These are phyloP conservation scores for Phytophthora multivora DNA, from an alignment of 352 stramenopile species.

Conservation along the genomic window DNA sequence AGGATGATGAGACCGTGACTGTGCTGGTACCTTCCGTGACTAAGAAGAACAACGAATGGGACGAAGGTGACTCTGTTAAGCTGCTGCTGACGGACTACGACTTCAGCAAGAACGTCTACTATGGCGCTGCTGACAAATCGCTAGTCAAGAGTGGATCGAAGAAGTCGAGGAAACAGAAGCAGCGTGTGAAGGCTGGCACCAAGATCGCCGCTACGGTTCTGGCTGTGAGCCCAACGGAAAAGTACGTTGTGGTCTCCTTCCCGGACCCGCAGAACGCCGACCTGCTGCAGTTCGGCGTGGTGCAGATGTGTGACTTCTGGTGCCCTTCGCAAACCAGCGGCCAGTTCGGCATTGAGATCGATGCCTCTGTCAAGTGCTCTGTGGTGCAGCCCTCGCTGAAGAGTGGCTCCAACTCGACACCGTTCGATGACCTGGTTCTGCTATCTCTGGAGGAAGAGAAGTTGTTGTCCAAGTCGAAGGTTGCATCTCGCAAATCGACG, in stretches of 20 bases:
- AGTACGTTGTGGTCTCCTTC: conserved; percentile 76
- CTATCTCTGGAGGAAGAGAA: conserved; percentile 63
- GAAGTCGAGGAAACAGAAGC: conserved; percentile 77
- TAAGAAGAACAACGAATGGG: conserved; percentile 41
- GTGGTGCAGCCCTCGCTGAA: conserved; percentile 54
- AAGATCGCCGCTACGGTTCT: conserved; percentile 62
- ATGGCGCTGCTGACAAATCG: conserved; percentile 44
- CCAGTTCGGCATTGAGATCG: conserved; percentile 62
- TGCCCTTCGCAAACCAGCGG: conserved; percentile 63
- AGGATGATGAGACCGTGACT: conserved; percentile 62
- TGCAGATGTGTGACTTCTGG: conserved; percentile 82
- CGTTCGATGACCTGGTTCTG: conserved; percentile 79
- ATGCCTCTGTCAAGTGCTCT: conserved; percentile 39
- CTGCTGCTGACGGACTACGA: conserved; percentile 86
- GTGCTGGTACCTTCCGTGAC: conserved; percentile 67
- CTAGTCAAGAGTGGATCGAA: conserved; percentile 69
- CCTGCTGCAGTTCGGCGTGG: conserved; percentile 53
- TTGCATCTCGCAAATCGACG: conserved; percentile 31
- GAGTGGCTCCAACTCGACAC: conserved; percentile 50
- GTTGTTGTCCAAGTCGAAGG: conserved; percentile 42
- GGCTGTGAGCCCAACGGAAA: conserved; percentile 52
- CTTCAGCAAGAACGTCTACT: conserved; percentile 87
- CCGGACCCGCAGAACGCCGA: conserved; percentile 42
- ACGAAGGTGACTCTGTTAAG: conserved; percentile 74
- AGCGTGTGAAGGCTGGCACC: conserved; percentile 44